Conservation (phyloP, 2,329 filamentous ascomycete genomes). For the Colletotrichum kahawae region DNA sequence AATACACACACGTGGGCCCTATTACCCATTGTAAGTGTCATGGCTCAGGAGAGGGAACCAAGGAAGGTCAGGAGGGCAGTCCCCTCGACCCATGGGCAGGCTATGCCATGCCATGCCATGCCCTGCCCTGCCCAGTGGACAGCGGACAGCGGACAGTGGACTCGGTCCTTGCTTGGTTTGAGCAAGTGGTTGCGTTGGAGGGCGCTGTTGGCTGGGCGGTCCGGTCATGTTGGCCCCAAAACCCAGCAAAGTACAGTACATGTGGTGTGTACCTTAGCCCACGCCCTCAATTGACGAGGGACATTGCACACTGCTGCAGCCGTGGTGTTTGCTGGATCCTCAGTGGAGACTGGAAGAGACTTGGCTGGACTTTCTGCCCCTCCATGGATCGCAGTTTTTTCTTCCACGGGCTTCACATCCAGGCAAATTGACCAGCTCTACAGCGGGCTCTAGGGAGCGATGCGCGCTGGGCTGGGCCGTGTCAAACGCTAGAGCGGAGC, state of each 20-base stretch:
- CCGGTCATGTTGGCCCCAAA: background rate
- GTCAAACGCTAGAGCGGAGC: conserved; percentile 20
- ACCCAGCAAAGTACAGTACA: background rate
- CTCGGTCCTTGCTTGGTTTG: background rate
- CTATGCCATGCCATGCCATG: background rate
- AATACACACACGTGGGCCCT: background rate
- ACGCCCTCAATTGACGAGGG: background rate
- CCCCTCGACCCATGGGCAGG: background rate
- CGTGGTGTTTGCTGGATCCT: background rate
- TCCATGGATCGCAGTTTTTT: background rate
- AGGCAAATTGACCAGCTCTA: background rate
- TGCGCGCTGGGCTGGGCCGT: background rate
- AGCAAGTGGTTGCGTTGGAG: background rate
- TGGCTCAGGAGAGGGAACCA: background rate
- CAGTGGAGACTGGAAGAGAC: background rate
- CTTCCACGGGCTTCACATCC: background rate
- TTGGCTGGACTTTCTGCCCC: background rate
- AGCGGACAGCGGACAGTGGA: background rate
- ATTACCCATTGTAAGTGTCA: background rate
- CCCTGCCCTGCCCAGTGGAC: background rate
- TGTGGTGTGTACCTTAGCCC: background rate
- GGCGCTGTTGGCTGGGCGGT: background rate
- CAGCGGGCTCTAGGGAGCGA: background rate
- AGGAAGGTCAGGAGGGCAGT: background rate
- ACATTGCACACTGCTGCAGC: background rate